Percentiles rank a stretch among this genome's conserved stretches.
Conservation (phyloP, 805 yeast species). For the Candida parachauliodes region DNA sequence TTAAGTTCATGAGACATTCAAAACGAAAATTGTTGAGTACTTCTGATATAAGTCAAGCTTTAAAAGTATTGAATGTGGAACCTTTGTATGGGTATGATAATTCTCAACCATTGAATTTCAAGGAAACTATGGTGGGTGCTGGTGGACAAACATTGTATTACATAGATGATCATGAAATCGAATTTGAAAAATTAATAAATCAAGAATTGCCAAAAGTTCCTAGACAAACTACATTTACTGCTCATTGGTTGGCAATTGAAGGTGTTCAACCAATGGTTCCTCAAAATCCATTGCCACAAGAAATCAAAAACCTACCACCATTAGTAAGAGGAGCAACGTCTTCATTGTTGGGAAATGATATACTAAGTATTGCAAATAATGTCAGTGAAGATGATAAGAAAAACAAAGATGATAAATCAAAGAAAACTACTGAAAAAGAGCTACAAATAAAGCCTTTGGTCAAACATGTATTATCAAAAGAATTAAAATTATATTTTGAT, state of each 20-base stretch:
- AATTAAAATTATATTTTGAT: constrained; percentile 89
- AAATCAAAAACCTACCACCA: constrained; percentile 75
- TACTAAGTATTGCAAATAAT: constrained; percentile 26
- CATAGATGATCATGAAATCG: constrained; percentile 88
- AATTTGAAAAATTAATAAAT: constrained; percentile 88
- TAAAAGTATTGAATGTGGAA: constrained; percentile 84
- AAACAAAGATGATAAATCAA: constrained; percentile 13
- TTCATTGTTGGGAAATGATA: constrained; percentile 39
- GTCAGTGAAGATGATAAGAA: constrained; percentile 10
- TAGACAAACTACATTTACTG: constrained; percentile 84
- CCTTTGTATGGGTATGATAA: constrained; percentile 88
- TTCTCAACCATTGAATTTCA: constrained; percentile 66
- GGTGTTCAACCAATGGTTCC: constrained; percentile 98
- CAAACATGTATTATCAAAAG: constrained; percentile 91
- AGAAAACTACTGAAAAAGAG: constrained; percentile 40
- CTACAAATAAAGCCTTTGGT: constrained; percentile 80
- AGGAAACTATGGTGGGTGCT: constrained; percentile 78
- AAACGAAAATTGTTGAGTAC: constrained; percentile 80
- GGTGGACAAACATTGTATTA: constrained; percentile 93
- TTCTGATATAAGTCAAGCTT: constrained; percentile 74
- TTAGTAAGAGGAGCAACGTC: constrained; percentile 76
- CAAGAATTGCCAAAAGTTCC: constrained; percentile 96
- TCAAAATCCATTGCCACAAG: constrained; percentile 85
- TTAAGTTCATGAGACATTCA: constrained; percentile 92
- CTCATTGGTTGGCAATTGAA: constrained; percentile 97